Percentiles rank a stretch among this genome's conserved stretches.
These are phyloP conservation scores for Aureobasidium sp. DNA, from an alignment of 2,329 filamentous ascomycete genomes.

Conservation along the genomic window DNA sequence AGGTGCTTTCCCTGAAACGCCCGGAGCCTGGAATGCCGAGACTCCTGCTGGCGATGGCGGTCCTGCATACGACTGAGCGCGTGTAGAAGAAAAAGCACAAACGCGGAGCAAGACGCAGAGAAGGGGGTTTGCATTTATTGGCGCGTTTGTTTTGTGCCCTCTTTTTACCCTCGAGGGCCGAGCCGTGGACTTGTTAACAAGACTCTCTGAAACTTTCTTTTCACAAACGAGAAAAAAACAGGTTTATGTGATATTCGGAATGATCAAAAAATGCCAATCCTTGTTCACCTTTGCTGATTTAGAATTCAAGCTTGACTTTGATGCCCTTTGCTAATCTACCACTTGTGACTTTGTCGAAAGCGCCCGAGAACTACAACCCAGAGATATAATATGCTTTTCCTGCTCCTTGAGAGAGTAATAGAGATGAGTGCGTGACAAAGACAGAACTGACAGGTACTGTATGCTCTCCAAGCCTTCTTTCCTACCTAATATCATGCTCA, in stretches of 20 bases:
- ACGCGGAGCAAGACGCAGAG: not conserved
- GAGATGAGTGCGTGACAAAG: not conserved
- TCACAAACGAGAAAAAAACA: not conserved
- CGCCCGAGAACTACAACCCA: not conserved
- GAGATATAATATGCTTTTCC: not conserved
- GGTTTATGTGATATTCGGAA: not conserved
- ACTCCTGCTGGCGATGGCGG: slow-evolving; percentile 43
- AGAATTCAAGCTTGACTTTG: not conserved
- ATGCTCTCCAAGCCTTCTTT: not conserved
- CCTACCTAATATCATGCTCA: not conserved
- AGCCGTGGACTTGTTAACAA: not conserved
- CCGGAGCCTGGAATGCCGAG: slow-evolving; percentile 45
- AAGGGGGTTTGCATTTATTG: not conserved
- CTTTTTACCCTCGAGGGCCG: not conserved
- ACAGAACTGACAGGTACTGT: not conserved
- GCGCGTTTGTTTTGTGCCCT: not conserved
- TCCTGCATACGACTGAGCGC: slow-evolving; percentile 31
- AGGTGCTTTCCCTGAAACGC: slow-evolving; percentile 46
- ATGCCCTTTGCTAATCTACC: not conserved
- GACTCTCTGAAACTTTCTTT: not conserved
- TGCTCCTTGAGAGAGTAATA: not conserved
- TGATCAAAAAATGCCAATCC: not conserved
- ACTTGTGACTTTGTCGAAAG: not conserved
- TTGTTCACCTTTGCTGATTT: not conserved
- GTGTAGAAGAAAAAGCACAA: not conserved